A percentile compares a stretch with the other conserved stretches of the same genome.
phyloP scores from a whole-genome alignment of 2,329 filamentous ascomycete species.

The Fusarium sp. region DNA sequence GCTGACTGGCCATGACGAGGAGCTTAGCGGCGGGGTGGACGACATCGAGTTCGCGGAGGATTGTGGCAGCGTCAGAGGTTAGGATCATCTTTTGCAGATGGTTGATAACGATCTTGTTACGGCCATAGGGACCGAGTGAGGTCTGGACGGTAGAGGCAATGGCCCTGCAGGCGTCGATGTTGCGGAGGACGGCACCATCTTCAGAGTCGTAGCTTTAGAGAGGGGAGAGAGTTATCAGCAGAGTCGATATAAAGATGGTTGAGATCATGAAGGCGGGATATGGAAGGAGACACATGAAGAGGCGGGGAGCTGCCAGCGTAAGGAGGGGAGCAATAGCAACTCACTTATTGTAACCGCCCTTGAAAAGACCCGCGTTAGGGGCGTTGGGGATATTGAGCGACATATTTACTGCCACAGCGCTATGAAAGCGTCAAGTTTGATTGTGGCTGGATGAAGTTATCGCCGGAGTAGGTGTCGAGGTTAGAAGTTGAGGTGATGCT shows the following conservation, averaged over 20 bases:
- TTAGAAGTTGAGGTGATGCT: constrained; percentile 42
- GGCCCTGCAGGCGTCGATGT: constrained; percentile 97
- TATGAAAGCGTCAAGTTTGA: constrained; percentile 25
- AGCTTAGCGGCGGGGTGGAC: constrained; percentile 98
- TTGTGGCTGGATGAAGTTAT: constrained; percentile 41
- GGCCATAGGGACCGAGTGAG: constrained; percentile 94
- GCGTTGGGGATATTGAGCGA: constrained; percentile 96
- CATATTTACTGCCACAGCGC: constrained; percentile 68
- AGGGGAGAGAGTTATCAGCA: constrained; percentile 10
- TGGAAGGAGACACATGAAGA: constrained; percentile 38
- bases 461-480: constrained; percentile 33
- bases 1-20: constrained; percentile 97
- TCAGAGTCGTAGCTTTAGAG: constrained; percentile 89
- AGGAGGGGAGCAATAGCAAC: constrained; percentile 55
- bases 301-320: constrained; percentile 47
- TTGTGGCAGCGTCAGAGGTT: constrained; percentile 97
- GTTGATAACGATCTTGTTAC: constrained; percentile 99
- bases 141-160: constrained; percentile 98
- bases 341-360: constrained; percentile 96
- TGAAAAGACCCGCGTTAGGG: constrained; percentile 94
- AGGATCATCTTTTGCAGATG: constrained; percentile 99
- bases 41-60: constrained; percentile 96
- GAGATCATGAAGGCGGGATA: constrained; percentile 15
- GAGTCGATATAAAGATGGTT: neutral
- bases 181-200: constrained; percentile 97